phyloP scores from a whole-genome alignment of 192 early-diverging fungal genomes.

The Chytriomyces sp. region DNA sequence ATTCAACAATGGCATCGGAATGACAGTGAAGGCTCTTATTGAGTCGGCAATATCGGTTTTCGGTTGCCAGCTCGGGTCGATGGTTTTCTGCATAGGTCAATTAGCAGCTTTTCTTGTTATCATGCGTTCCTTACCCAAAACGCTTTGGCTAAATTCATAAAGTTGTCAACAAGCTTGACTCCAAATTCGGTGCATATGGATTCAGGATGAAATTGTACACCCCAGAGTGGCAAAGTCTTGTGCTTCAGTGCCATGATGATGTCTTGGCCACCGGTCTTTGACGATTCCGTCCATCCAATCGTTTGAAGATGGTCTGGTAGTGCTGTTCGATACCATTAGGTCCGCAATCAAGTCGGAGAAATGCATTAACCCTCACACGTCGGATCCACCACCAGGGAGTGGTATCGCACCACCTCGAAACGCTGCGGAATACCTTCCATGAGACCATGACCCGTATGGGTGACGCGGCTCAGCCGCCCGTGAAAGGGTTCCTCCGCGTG shows the following conservation, averaged over 20 bases:
- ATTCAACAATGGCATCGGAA: conserved; percentile 28
- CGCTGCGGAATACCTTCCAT: conserved; percentile 63
- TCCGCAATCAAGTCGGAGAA: conserved; percentile 88
- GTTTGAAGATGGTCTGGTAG: conserved; percentile 61
- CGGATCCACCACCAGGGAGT: conserved; percentile 77
- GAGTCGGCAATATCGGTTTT: conserved; percentile 12
- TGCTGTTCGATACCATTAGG: conserved; percentile 40
- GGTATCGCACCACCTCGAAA: conserved; percentile 86
- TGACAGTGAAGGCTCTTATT: conserved; percentile 22
- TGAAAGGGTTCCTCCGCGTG: conserved; percentile 77
- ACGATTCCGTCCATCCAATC: conserved; percentile 59
- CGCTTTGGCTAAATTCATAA: conserved; percentile 52
- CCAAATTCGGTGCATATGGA: conserved; percentile 88
- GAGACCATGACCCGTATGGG: conserved; percentile 42
- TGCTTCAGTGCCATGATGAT: conserved; percentile 84
- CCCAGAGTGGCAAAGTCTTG: conserved; percentile 68
- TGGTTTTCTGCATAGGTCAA: too few relatives aligned
- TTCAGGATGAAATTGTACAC: conserved; percentile 97
- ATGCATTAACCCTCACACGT: conserved; percentile 38
- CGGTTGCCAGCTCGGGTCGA: conserved; percentile 1
- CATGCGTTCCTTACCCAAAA: conserved; percentile 34
- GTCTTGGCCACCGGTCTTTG: conserved; percentile 22
- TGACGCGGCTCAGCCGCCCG: conserved; percentile 70
- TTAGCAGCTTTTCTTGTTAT: too few relatives aligned
- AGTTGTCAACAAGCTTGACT: conserved; percentile 70